Base-by-base conservation (phyloP, 768 basidiomycete species). In the Calocybe gangraenosa region DNA sequence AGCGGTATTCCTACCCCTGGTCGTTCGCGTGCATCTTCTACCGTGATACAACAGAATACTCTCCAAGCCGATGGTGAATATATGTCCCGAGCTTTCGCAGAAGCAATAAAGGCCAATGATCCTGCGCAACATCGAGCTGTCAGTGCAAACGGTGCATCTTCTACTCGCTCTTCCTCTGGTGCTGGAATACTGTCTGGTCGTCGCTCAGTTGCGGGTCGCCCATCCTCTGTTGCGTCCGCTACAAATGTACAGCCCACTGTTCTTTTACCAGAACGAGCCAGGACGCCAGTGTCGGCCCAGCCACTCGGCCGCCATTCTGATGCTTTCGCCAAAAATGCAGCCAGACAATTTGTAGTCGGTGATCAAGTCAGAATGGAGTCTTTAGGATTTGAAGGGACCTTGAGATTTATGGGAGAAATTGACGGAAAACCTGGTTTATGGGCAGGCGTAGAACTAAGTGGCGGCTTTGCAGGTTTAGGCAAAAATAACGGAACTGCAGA, bases 401-500 rank as follows among this genome's bases (percentile, higher is more conserved):
- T 98, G 35, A 69, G 80, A 49, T 97, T 81, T 64, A 50, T 94
- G 14, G 95, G 95, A 4, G 76, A 80, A 53, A 93, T 96, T 44
- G 84, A 88, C 14, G 90, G 90, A 40, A 97, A 97, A 63, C 73
- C 79, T 2, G 95, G 94, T 3, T 67, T 83, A 5, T 99, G 91
- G 89, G 95, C 90, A 13, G 95, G 95, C 11, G 90, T 99, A 17
- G 91, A 97, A 65, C 73, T 99, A 17, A 70, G 79, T 54, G 85
- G 84, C 28, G 88, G 89, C 5, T 95, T 92, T 59, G 64, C 75
- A 14, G 93, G 95, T 15, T 89, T 87, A 62, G 95, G 95, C 0
- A 99, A 98, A 70, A 99, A 99, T 57, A 81, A 97, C 56, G 95
- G 95, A 25, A 78, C 81, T 36, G 93, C 95, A 3, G 76, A 71